Evolutionary conservation across 495 filamentous ascomycete species (phyloP).

Genomic region (Hypoxylon cercidicola): DNA sequence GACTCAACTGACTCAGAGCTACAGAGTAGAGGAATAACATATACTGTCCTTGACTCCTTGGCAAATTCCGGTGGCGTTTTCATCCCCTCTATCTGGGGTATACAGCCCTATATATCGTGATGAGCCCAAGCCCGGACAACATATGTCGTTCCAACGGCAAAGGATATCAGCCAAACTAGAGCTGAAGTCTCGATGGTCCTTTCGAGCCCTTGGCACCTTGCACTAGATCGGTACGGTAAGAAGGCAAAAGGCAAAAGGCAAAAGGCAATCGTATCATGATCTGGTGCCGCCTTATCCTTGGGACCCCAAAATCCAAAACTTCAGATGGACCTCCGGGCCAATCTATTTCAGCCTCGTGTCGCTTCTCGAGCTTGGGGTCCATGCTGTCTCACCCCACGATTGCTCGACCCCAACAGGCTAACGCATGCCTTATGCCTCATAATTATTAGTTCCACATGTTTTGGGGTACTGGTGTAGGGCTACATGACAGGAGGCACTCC

Average conservation of each 20-base stretch:
- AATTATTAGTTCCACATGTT: conserved; percentile 17
- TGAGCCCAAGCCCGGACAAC: conserved; percentile 12
- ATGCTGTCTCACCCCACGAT: conserved; percentile 32
- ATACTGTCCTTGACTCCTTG: conserved; percentile 16
- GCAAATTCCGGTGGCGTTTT: background rate
- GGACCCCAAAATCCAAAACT: conserved; percentile 41
- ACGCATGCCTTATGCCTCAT: conserved; percentile 14
- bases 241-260: too few species aligned
- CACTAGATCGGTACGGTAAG: background rate
- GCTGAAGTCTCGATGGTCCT: conserved; percentile 3
- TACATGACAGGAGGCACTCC: conserved; percentile 7
- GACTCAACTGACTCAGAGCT: too few species aligned
- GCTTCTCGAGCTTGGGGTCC: conserved; percentile 42
- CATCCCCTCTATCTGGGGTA: conserved; percentile 3
- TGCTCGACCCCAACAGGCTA: conserved; percentile 28
- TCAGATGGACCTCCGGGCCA: conserved; percentile 32
- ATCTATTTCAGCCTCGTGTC: conserved; percentile 40
- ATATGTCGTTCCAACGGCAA: conserved; percentile 13
- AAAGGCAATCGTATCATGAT: conserved; percentile 13
- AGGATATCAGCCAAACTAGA: conserved; percentile 27
- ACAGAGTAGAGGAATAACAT: conserved; percentile 6
- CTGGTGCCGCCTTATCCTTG: conserved; percentile 33
- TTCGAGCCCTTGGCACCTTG: conserved; percentile 21
- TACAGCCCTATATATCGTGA: conserved; percentile 13
- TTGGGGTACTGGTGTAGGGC: conserved; percentile 30